A percentile compares a stretch with the other conserved stretches of the same genome.
Evolutionary conservation across 2,329 filamentous ascomycete species (phyloP).

Genomic region (Aciculosporium take): DNA sequence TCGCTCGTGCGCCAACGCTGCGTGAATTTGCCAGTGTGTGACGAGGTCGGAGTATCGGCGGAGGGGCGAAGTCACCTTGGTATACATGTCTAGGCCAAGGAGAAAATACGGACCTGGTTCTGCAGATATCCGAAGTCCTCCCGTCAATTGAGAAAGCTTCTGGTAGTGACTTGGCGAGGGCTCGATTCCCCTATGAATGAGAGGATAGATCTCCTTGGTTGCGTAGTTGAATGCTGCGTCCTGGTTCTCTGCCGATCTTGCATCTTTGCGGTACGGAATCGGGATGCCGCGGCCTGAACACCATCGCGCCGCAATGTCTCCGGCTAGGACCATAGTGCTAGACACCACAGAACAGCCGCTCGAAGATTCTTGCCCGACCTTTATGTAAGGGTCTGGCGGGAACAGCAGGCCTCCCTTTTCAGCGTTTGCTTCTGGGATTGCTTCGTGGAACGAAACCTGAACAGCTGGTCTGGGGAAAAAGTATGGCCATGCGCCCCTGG

Average conservation of each 20-base stretch:
- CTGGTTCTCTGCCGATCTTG: constrained; percentile 23
- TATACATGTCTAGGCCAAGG: constrained; percentile 45
- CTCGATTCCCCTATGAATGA: constrained; percentile 17
- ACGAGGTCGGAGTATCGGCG: constrained; percentile 49
- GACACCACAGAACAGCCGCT: constrained; percentile 21
- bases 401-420: constrained; percentile 13
- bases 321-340: constrained; percentile 44
- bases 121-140: constrained; percentile 37
- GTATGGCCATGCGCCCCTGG: constrained; percentile 34
- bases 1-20: constrained; percentile 35
- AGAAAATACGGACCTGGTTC: constrained; percentile 39
- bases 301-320: constrained; percentile 47
- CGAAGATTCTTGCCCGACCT: constrained; percentile 17
- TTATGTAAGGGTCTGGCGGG: constrained; percentile 37
- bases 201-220: constrained; percentile 21
- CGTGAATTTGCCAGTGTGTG: constrained; percentile 53
- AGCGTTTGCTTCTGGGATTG: constrained; percentile 10
- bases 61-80: constrained; percentile 52
- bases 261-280: constrained; percentile 42
- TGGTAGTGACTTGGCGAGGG: constrained; percentile 18
- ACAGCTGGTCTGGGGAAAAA: constrained; percentile 30
- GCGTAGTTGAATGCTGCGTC: constrained; percentile 23
- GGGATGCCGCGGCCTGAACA: constrained; percentile 42
- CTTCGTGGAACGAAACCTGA: constrained; percentile 27
- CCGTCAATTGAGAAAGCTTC: constrained; percentile 21